phyloP scores from a whole-genome alignment of 768 basidiomycete species.

The Clavaria fumosa region DNA sequence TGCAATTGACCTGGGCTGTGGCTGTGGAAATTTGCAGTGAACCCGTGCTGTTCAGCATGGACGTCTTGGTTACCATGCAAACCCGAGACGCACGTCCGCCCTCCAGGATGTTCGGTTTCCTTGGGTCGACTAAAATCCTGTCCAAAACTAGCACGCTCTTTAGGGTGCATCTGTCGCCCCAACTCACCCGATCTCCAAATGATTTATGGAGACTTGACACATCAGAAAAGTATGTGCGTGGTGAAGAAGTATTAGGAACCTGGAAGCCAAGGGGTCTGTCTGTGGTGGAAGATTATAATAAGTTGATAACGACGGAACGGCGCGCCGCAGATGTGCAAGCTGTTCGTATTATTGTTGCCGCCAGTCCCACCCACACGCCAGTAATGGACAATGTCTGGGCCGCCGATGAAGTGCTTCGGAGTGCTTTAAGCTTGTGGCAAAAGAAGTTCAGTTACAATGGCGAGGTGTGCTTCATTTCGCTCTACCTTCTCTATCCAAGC shows the following conservation, averaged over 20 bases:
- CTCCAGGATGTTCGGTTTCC: constrained; percentile 58
- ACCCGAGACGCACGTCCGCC: constrained; percentile 77
- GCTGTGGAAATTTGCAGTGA: constrained; percentile 74
- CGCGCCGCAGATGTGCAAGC: constrained; percentile 84
- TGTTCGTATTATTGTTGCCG: constrained; percentile 58
- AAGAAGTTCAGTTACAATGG: constrained; percentile 62
- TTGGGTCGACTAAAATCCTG: constrained; percentile 63
- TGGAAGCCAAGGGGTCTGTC: constrained; percentile 87
- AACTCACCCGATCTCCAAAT: constrained; percentile 69
- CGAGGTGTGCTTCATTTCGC: constrained; percentile 33
- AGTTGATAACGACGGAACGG: constrained; percentile 54
- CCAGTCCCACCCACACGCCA: constrained; percentile 32
- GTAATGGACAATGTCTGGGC: constrained; percentile 49
- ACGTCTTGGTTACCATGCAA: constrained; percentile 72
- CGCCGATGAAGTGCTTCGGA: constrained; percentile 45
- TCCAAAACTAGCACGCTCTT: constrained; percentile 77
- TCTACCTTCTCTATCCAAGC: constrained; percentile 1
- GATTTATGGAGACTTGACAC: constrained; percentile 95
- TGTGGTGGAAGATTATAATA: constrained; percentile 74
- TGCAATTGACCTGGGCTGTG: constrained; percentile 66
- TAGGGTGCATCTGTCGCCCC: constrained; percentile 64
- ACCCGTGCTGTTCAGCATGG: constrained; percentile 80
- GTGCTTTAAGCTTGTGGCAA: constrained; percentile 70
- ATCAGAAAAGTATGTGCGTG: constrained; percentile 85
- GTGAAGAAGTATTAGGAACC: constrained; percentile 66